Percentiles rank a stretch among this genome's conserved stretches.
Conservation (phyloP, 2,329 filamentous ascomycete species). For the Clonostachys solani region DNA sequence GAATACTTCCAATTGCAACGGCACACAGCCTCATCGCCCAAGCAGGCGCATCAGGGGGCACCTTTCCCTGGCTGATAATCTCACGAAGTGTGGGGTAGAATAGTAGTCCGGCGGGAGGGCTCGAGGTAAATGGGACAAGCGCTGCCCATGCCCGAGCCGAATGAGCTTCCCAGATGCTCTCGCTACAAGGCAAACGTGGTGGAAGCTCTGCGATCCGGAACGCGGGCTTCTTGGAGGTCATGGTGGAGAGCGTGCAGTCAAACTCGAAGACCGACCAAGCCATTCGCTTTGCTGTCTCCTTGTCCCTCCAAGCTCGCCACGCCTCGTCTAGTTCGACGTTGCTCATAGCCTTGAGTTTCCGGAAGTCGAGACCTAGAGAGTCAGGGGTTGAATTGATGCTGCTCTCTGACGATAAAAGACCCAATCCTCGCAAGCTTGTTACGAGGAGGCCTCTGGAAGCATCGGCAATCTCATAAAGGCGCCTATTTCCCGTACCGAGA, state of each 20-base stretch:
- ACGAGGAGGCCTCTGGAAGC: conserved; percentile 18
- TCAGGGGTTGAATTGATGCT: conserved; percentile 4
- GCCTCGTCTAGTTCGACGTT: conserved; percentile 2
- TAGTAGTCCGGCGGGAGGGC: conserved; percentile 5
- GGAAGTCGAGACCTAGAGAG: neutral
- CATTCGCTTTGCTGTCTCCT: conserved; percentile 14
- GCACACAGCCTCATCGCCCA: conserved; percentile 20
- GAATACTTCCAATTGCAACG: conserved; percentile 19
- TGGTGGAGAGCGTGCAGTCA: conserved; percentile 21
- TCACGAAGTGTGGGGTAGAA: conserved; percentile 2
- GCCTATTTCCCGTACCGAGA: conserved; percentile 20
- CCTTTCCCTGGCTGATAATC: conserved; percentile 2
- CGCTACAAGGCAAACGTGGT: conserved; percentile 15
- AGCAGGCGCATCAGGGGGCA: conserved; percentile 8
- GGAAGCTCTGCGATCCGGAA: conserved; percentile 21
- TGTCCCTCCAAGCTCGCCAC: conserved; percentile 15
- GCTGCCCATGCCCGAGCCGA: conserved; percentile 17
- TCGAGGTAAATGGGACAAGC: conserved; percentile 1
- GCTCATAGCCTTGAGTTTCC: neutral
- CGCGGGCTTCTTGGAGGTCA: conserved; percentile 17
- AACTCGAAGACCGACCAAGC: conserved; percentile 24
- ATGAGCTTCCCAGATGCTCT: conserved; percentile 19
- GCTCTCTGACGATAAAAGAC: conserved; percentile 12
- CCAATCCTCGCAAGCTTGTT: conserved; percentile 16
- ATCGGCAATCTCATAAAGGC: conserved; percentile 20